Base-by-base conservation (phyloP, 164 flowering plant genomes). In the Macadamia integrifolia region DNA sequence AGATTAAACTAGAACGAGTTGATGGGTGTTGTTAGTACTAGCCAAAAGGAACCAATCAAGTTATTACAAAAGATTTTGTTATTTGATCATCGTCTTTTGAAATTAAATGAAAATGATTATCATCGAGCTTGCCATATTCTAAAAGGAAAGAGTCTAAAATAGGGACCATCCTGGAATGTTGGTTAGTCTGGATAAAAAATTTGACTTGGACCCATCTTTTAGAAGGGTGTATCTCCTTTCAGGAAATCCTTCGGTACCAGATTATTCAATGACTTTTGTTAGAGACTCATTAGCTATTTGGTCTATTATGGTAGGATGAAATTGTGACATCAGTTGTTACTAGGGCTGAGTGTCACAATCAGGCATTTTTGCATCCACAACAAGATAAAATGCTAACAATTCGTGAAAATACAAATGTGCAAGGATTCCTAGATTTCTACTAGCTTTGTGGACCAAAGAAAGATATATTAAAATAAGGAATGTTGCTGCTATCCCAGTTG, bases 271-370 rank as follows among this genome's bases (percentile, higher is more conserved):
- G 79, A 72, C 65, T 9, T 92, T 89, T 71, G 79, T 82, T 0
- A 48, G 60, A 3, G 97, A 97, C 29, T 59, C 64, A 7, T 93
- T 97, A 8, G 66, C 98, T 97, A 1, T 94, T 94, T 74, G 87
- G 75, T 0, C 85, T 96, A 6, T 31, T 90, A 13, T 91, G 97
- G 96, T 90, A 87, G 86, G 97, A 93, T 74, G 92, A 89, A 46
- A 89, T 83, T 28, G 92, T 93, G 0, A 82, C 97, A 2, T 91
- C 98, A 0, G 97, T 91, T 0, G 94, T 93, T 0, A 89, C 96
- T 0, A 77, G 98, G 46, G 94, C 98, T 0, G 91, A 93, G 49
- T 97, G 97, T 0, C 98, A 93, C 44, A 93, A 93, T 50, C 98
- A 93, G 84, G 94, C 87, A 58, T 9, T 1, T 2, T 3, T 84